Base-by-base conservation (phyloP, 2,329 filamentous ascomycete species). In the Westerdykella aurantiaca region DNA sequence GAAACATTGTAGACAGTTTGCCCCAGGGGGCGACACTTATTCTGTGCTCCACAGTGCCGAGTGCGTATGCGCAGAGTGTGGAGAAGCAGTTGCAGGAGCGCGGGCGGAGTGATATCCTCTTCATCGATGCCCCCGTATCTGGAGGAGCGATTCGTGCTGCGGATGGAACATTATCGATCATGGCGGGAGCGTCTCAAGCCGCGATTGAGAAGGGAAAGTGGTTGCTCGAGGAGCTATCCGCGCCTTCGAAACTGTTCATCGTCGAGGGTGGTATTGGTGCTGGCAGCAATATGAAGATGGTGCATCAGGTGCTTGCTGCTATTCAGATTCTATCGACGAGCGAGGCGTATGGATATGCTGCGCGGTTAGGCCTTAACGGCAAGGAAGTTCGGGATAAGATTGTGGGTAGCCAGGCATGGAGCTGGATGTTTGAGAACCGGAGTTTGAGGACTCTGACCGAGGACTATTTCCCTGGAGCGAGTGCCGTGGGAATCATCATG, bases 71-170 rank as follows among this genome's bases (percentile, higher is more conserved):
- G 1, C 75, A 80, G 55, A 74, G 74, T 13, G 75, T 88, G 9
- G 75, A 77, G 16, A 69, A 72, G 42, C 69, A 81, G 52, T 70
- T 88, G 2, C 69, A 71, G 41, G 69, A 73, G 9, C 65, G 73
- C 25, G 78, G 78, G 10, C 73, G 85, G 6, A 61, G 66, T 2
- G 85, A 89, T 57, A 74, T 89, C 23, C 70, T 73, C 39, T 76
- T 88, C 41, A 76, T 90, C 40, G 85, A 88, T 64, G 77, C 78
- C 17, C 85, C 85, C 0, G 85, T 89, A 0, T 87, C 83, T 0
- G 85, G 85, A 0, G 85, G 85, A 1, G 79, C 82, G 0, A 72
- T 76, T 9, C 75, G 85, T 29, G 85, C 85, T 1, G 83, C 82
- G 0, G 77, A 84, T 39, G 85, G 85, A 3, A 86, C 84, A 0